Conservation (phyloP, 208 protist genomes). For the Acanthamoeba royreba region DNA sequence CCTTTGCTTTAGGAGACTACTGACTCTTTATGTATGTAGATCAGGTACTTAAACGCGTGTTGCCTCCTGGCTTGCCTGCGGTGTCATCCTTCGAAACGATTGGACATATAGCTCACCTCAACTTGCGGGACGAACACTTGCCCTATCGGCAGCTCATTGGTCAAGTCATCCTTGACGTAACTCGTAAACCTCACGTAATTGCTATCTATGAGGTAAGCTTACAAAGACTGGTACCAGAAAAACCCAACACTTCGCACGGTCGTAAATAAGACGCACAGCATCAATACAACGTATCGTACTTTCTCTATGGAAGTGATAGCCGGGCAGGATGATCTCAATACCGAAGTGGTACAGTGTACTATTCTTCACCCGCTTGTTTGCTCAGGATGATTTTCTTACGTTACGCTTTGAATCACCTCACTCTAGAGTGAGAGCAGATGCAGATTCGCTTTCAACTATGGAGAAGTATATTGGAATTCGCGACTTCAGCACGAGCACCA, state of each 20-base stretch:
- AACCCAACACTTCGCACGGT: constrained; percentile 91
- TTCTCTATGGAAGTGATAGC: constrained; percentile 96
- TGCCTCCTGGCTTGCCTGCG: constrained; percentile 52
- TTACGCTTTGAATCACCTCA: background rate
- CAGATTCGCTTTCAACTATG: constrained; percentile 93
- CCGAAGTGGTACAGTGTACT: constrained; percentile 65
- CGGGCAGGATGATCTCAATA: constrained; percentile 74
- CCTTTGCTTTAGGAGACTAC: background rate
- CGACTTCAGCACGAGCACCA: constrained; percentile 92
- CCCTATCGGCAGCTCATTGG: constrained; percentile 91
- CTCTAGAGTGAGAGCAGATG: constrained; percentile 91
- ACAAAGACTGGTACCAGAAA: too few species aligned
- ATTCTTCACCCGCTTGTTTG: background rate
- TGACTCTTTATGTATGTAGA: background rate
- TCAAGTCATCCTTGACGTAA: constrained; percentile 91
- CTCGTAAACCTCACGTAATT: too few species aligned
- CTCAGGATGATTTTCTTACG: background rate
- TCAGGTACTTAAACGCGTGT: background rate
- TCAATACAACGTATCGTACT: constrained; percentile 93
- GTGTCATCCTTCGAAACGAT: constrained; percentile 71
- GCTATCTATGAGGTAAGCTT: too few species aligned
- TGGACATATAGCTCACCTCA: constrained; percentile 96
- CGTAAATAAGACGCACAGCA: constrained; percentile 95
- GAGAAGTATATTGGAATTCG: constrained; percentile 98
- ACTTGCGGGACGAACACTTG: constrained; percentile 89